Percentiles rank a stretch among this genome's conserved stretches.
These are phyloP conservation scores for Pogostemon cablin DNA, from an alignment of 257 asterid genomes.

Conservation along the genomic window DNA sequence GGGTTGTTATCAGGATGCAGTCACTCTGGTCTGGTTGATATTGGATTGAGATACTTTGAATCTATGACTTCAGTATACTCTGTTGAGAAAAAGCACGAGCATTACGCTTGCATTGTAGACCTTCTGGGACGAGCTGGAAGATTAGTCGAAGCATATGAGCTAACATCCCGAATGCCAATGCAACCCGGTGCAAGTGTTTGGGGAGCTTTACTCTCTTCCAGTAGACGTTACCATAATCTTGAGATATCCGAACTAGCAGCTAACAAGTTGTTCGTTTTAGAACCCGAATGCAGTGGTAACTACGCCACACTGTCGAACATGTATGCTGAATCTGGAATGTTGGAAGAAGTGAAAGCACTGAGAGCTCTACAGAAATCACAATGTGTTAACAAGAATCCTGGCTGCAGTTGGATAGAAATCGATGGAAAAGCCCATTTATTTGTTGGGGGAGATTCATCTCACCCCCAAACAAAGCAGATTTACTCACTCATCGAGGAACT, in stretches of 20 bases:
- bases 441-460: constrained; percentile 61
- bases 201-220: constrained; percentile 83
- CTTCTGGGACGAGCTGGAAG: constrained; percentile 82
- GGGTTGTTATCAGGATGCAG: constrained; percentile 81
- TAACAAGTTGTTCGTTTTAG: constrained; percentile 56
- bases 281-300: constrained; percentile 77
- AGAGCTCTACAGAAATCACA: constrained; percentile 52
- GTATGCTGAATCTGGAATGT: constrained; percentile 87
- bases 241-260: constrained; percentile 88
- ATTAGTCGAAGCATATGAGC: constrained; percentile 66
- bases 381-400: constrained; percentile 73
- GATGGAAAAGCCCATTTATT: constrained; percentile 64
- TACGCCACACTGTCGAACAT: constrained; percentile 73
- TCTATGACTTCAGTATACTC: constrained; percentile 50
- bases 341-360: constrained; percentile 69
- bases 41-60: constrained; percentile 66
- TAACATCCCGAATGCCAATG: constrained; percentile 68
- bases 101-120: constrained; percentile 77
- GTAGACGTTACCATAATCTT: constrained; percentile 63
- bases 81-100: constrained; percentile 64
- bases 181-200: constrained; percentile 74
- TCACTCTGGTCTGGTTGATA: constrained; percentile 82
- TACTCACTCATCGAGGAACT: constrained; percentile 55
- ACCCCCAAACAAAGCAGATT: constrained; percentile 53
- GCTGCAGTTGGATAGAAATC: constrained; percentile 81